Evolutionary conservation across 2,329 filamentous ascomycete species (phyloP).

Genomic region (Pseudocercospora ulei): DNA sequence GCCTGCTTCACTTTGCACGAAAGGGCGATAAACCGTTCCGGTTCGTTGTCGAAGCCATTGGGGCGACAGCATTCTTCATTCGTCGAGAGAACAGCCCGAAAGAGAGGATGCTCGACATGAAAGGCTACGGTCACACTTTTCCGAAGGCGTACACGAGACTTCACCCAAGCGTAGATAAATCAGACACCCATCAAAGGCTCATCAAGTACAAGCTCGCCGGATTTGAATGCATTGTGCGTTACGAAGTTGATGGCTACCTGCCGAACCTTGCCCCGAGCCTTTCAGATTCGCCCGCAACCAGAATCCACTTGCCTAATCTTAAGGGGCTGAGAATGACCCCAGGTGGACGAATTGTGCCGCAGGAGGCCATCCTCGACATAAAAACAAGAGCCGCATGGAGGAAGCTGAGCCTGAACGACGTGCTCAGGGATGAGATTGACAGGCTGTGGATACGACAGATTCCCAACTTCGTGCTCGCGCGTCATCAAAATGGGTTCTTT

Average conservation of each 20-base stretch:
- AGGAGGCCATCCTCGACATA: slow-evolving; percentile 44
- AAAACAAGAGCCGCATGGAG: slow-evolving; percentile 42
- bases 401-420: slow-evolving; percentile 26
- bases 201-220: slow-evolving; percentile 51
- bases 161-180: slow-evolving; percentile 47
- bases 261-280: slow-evolving; percentile 4
- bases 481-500: slow-evolving; percentile 41
- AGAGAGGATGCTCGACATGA: slow-evolving; percentile 48
- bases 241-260: slow-evolving; percentile 51
- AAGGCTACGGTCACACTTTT: slow-evolving; percentile 57
- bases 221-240: slow-evolving; percentile 46
- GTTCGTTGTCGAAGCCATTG: slow-evolving; percentile 49
- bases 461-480: slow-evolving; percentile 46
- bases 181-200: slow-evolving; percentile 53
- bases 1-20: slow-evolving; percentile 50
- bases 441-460: slow-evolving; percentile 46
- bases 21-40: slow-evolving; percentile 45
- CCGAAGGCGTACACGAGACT: slow-evolving; percentile 58
- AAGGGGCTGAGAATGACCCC: slow-evolving; percentile 10
- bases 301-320: slow-evolving; percentile 2
- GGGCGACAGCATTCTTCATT: slow-evolving; percentile 52
- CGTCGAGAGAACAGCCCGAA: slow-evolving; percentile 52
- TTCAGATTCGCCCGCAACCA: background rate
- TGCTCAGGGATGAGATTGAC: slow-evolving; percentile 38
- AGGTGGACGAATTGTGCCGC: slow-evolving; percentile 31